Base-by-base conservation (phyloP, 345 rosid species). In the Nasturtium officinale region DNA sequence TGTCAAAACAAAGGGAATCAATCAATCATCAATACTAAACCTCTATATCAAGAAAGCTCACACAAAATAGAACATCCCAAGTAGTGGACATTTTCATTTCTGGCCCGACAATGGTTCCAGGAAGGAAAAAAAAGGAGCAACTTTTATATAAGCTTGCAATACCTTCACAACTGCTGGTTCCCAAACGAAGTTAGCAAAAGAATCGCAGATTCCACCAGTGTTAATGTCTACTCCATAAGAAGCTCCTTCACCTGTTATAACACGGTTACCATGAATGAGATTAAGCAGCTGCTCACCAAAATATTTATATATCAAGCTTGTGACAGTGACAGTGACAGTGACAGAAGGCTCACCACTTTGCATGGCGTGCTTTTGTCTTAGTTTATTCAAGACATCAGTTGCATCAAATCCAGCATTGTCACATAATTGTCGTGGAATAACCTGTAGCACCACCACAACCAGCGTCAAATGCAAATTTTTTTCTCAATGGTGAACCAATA, bases 331-430 rank as follows among this genome's bases (percentile, higher is more conserved):
- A 56, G 65, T 45, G 59, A 48, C 1, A 6, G 56, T 37, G 37
- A 55, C 9, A 56, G 20, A 67, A 61, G 18, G 43, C 83, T 62
- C 71, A 96, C 99, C 98, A 45, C 92, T 87, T 67, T 88, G 89
- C 74, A 85, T 90, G 18, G 95, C 94, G 80, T 96, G 99, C 62
- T 96, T 96, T 83, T 92, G 97, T 73, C 99, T 87, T 61, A 92
- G 78, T 85, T 96, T 96, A 84, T 92, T 96, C 81, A 96, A 82
- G 61, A 96, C 92, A 81, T 96, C 99, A 81, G 98, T 96, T 38
- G 99, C 97, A 81, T 96, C 99, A 83, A 90, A 96, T 70, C 98
- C 99, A 73, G 99, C 99, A 85, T 96, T 96, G 81, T 92, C 98
- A 79, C 98, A 96, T 52, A 96, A 84, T 65, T 96, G 99, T 35